These are phyloP conservation scores for Meyerozyma carpophila DNA, from an alignment of 1,139 yeast species.

Conservation along the genomic window DNA sequence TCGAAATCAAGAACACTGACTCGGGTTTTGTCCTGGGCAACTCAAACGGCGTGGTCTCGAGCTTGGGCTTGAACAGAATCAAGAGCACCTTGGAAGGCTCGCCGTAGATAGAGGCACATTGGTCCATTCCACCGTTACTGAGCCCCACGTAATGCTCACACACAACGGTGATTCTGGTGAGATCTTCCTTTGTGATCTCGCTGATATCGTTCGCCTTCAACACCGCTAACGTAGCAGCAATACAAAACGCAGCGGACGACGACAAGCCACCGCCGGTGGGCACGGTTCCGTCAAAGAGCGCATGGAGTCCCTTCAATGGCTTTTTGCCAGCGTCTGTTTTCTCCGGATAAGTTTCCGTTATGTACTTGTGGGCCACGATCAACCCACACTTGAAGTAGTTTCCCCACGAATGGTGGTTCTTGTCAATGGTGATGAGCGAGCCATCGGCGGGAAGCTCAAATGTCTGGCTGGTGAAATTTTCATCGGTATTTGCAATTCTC, in stretches of 20 bases:
- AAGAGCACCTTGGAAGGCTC: conserved; percentile 53
- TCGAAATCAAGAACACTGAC: conserved; percentile 56
- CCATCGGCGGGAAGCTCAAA: conserved; percentile 41
- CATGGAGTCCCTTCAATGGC: conserved; percentile 42
- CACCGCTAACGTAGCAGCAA: conserved; percentile 57
- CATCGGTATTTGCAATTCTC: conserved; percentile 39
- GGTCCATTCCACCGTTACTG: conserved; percentile 78
- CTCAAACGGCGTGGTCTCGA: conserved; percentile 51
- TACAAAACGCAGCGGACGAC: conserved; percentile 70
- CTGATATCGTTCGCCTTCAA: conserved; percentile 49
- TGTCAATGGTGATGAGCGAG: conserved; percentile 41
- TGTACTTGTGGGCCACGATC: conserved; percentile 52
- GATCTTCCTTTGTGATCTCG: conserved; percentile 42
- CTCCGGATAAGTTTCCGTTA: conserved; percentile 29
- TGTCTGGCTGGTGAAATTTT: conserved; percentile 18
- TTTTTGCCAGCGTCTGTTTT: conserved; percentile 11
- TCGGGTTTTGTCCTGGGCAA: conserved; percentile 44
- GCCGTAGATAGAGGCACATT: conserved; percentile 70
- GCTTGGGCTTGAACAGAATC: conserved; percentile 57
- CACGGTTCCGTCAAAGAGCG: conserved; percentile 59
- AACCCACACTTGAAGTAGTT: conserved; percentile 67
- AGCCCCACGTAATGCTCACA: conserved; percentile 73
- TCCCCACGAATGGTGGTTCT: conserved; percentile 51
- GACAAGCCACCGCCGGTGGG: conserved; percentile 74
- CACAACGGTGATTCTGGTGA: conserved; percentile 59